Evolutionary conservation across 495 filamentous ascomycete species (phyloP), one percentile per base, ranked within the genome.

Genomic region (Penicillium diatomitis): DNA sequence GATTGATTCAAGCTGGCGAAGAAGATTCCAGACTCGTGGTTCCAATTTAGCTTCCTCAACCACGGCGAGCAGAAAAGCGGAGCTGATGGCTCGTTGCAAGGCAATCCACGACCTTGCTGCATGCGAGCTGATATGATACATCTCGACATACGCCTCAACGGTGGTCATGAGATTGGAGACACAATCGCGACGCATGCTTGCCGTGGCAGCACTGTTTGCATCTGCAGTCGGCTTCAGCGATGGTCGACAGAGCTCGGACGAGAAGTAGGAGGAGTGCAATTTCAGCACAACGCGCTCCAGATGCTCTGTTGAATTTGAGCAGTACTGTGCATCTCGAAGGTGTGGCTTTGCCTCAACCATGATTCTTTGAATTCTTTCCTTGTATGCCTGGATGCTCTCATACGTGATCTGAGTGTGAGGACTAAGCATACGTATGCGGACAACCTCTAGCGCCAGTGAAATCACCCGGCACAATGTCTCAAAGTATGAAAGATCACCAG

Each of bases 221-320:
- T 69, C 62, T 41, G 48, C 51, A 29, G 55, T 38, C 8, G 61
- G 49, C 46, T 76, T 79, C 52, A 83, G 70, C 40, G 79, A 72
- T 44, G 77, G 77, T 36, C 79, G 74, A 58, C 75, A 81, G 47
- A 83, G 73, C 57, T 81, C 78, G 8, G 79, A 81, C 8, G 71
- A 66, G 46, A 79, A 72, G 58, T 81, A 83, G 3, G 77, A 80
- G 4, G 72, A 69, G 55, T 81, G 78, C 7, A 83, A 62, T 54
- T 79, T 80, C 1, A 82, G 55, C 1, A 73, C 73, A 42, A 78
- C 72, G 38, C 77, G 68, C 57, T 83, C 75, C 0, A 82, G 58
- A 43, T 76, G 77, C 38, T 82, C 67, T 3, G 67, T 72, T 2
- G 69, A 51, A 0, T 70, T 69, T 9, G 65, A 55, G 55, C 78